These are phyloP conservation scores for Neolentinus lepideus DNA, from an alignment of 1,284 basidiomycete species.

Conservation along the genomic window DNA sequence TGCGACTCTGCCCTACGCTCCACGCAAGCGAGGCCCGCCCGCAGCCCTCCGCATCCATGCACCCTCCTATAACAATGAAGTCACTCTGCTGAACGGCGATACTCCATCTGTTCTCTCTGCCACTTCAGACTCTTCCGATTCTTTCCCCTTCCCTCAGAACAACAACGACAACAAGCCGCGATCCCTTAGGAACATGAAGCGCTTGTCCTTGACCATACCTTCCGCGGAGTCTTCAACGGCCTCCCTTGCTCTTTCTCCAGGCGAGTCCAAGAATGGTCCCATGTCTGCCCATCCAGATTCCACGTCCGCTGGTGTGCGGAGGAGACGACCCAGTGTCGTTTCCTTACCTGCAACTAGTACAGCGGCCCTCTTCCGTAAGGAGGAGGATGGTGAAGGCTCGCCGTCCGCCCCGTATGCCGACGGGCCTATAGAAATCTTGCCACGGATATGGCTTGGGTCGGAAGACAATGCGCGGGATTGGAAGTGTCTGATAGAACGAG, in stretches of 20 bases:
- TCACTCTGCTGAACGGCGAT: slow-evolving; percentile 41
- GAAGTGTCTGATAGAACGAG: slow-evolving; percentile 58
- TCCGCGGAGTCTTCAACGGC: slow-evolving; percentile 51
- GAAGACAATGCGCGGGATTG: slow-evolving; percentile 89
- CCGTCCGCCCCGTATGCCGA: slow-evolving; percentile 69
- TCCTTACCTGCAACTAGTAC: slow-evolving; percentile 50
- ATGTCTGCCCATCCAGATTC: slow-evolving; percentile 5
- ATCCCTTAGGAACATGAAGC: slow-evolving; percentile 65
- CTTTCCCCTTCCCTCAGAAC: slow-evolving; percentile 33
- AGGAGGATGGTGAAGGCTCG: slow-evolving; percentile 46
- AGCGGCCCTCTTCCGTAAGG: slow-evolving; percentile 48
- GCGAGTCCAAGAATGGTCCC: not conserved
- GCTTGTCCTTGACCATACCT: slow-evolving; percentile 60
- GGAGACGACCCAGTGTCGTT: slow-evolving; percentile 54
- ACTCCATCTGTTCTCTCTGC: slow-evolving; percentile 44
- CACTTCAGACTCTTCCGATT: slow-evolving; percentile 39
- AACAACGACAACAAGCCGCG: slow-evolving; percentile 26
- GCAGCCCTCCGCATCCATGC: slow-evolving; percentile 54
- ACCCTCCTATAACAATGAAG: slow-evolving; percentile 36
- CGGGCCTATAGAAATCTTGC: slow-evolving; percentile 86
- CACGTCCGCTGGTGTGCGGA: slow-evolving; percentile 23
- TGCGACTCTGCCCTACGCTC: slow-evolving; percentile 20
- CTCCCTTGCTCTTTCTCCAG: slow-evolving; percentile 32
- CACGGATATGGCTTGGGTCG: slow-evolving; percentile 88
- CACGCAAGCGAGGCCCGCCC: slow-evolving; percentile 49